Evolutionary conservation across 495 filamentous ascomycete species (phyloP).

Genomic region (Penicillium turbatum): DNA sequence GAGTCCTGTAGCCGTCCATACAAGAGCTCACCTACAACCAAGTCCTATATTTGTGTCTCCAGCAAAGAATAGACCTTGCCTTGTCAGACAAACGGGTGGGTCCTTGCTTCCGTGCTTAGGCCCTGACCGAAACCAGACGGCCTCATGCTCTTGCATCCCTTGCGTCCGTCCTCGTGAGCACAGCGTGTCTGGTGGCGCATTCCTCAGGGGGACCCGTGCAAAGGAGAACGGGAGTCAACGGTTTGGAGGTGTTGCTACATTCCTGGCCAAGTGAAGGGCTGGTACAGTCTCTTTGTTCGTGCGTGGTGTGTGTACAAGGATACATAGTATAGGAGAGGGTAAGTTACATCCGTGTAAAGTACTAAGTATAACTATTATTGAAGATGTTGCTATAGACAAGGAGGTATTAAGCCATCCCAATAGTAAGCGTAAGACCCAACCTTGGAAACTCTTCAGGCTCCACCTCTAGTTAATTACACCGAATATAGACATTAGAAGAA

Average conservation of each 20-base stretch:
- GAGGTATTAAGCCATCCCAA: not conserved
- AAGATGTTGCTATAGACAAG: not conserved
- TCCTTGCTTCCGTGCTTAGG: conserved; percentile 6
- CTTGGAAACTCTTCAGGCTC: not conserved
- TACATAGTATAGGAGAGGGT: too few species aligned
- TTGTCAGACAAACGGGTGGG: conserved; percentile 10
- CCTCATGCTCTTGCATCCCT: conserved; percentile 18
- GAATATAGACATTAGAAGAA: not conserved
- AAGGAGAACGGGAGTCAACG: conserved; percentile 11
- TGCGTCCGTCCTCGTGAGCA: conserved; percentile 29
- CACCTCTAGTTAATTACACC: not conserved
- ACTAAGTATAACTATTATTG: not conserved
- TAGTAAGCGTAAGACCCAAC: not conserved
- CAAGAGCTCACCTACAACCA: not conserved
- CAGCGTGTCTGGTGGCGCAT: conserved; percentile 10
- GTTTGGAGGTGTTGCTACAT: not conserved
- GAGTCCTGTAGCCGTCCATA: not conserved
- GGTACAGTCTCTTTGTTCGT: not conserved
- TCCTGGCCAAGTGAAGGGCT: not conserved
- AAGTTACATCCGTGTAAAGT: too few species aligned
- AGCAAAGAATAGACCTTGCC: conserved; percentile 7
- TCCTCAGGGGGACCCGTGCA: conserved; percentile 12
- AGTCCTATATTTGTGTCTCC: not conserved
- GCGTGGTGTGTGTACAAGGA: not conserved
- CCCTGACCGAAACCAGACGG: not conserved